Base-by-base conservation (phyloP, 495 filamentous ascomycete genomes). In the Aspergillus funiculosus region DNA sequence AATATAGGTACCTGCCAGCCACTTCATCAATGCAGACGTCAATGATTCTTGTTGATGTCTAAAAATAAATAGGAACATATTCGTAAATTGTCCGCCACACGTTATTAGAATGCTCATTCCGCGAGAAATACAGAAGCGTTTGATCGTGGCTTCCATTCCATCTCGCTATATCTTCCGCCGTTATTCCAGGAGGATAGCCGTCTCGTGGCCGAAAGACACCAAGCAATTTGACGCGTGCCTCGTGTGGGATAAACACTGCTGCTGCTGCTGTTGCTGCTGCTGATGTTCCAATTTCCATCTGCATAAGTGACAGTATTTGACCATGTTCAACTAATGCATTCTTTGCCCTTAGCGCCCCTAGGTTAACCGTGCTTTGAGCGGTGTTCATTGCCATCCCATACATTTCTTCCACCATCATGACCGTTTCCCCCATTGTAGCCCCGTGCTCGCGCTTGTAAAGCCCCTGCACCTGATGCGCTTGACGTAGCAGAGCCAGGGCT, bases 391-490 rank as follows among this genome's bases (percentile, higher is more conserved):
- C 25, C 35, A 34, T 47, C 2, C 31, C 52, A 15, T 52, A 35
- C 13, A 8, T 38, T 26, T 70, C 67, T 35, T 70, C 67, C 0
- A 68, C 10, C 15, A 40, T 43, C 37, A 67, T 64, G n/a, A 65
- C 32, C 5, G 11, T 28, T 20, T 58, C 57, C 10, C 18, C 26
- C 15, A 30, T 31, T 2, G 15, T 21, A 2, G 5, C 31, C 3
- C 44, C 57, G 1, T 49, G 37, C 1, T 39, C 18, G 18, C 52
- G 52, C 19, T 57, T 58, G 18, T 54, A 61, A 19, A 68, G 57
- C 1, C 62, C 67, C 21, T 68, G 60, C 11, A 67, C 38, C 4
- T 37, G 57, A 11, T 58, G 64, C 14, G 56, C 56, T 30, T 39
- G 56, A 2, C 32, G 48, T 0, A 67, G 50, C 18, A 67, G 42